A percentile compares a stretch with the other conserved stretches of the same genome.
phyloP scores from a whole-genome alignment of 169 alveolate genomes.

The Eimeria praecox region DNA sequence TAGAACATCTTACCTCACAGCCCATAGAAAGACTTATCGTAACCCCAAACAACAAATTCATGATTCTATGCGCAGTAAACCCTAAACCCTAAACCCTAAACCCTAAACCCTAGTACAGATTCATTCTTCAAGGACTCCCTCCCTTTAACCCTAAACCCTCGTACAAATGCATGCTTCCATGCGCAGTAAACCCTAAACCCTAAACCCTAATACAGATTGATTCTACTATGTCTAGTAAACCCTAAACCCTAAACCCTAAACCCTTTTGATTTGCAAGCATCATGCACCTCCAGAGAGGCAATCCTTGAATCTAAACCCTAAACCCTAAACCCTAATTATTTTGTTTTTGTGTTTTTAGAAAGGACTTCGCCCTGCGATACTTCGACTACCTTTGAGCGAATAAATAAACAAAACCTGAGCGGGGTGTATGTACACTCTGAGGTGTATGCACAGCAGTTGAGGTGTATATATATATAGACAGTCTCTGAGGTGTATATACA shows the following conservation, averaged over 20 bases:
- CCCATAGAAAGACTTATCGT: constrained; percentile 1
- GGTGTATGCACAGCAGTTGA: too few species aligned
- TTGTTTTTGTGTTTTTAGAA: constrained; percentile 2
- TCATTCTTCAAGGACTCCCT: too few species aligned
- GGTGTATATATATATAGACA: too few species aligned
- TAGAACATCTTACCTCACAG: neutral
- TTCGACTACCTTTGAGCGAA: neutral
- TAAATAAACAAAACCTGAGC: neutral
- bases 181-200: neutral
- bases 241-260: neutral
- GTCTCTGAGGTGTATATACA: too few species aligned
- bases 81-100: neutral
- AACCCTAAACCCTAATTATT: neutral
- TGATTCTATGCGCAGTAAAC: neutral
- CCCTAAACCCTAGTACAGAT: neutral
- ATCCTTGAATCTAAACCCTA: neutral
- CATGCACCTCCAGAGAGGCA: too few species aligned
- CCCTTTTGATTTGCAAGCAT: neutral
- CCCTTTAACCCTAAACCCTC: constrained; percentile 6
- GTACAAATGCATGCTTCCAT: too few species aligned
- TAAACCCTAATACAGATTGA: constrained; percentile 5
- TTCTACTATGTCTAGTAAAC: too few species aligned
- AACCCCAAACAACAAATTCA: constrained; percentile 36
- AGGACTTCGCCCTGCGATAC: constrained; percentile 9
- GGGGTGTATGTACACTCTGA: neutral